These are phyloP conservation scores for Curvularia hawaiiensis DNA, from an alignment of 2,329 filamentous ascomycete species.

Conservation along the genomic window DNA sequence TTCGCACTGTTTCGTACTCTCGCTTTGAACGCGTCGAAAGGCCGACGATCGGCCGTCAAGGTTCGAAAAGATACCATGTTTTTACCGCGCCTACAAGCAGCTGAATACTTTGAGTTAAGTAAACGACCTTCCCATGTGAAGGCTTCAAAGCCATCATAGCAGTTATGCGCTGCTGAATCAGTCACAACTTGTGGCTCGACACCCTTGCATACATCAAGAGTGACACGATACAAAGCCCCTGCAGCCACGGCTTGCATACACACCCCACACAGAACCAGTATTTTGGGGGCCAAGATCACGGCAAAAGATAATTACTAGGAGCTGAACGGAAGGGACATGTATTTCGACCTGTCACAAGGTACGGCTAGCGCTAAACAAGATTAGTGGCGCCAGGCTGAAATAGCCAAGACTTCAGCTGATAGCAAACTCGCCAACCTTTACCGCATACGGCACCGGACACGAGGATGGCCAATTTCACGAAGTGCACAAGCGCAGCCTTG, in stretches of 20 bases:
- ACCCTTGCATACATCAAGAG: not conserved
- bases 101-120: not conserved
- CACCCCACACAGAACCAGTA: not conserved
- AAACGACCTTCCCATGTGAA: not conserved
- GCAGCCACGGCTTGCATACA: not conserved
- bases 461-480: slow-evolving; percentile 7
- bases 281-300: slow-evolving; percentile 13
- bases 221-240: not conserved
- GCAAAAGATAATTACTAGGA: not conserved
- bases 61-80: slow-evolving; percentile 20
- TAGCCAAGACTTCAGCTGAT: slow-evolving; percentile 23
- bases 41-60: slow-evolving; percentile 19
- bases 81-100: not conserved
- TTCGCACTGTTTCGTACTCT: not conserved
- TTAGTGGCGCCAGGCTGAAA: slow-evolving; percentile 33
- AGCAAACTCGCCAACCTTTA: slow-evolving; percentile 1
- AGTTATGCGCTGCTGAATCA: not conserved
- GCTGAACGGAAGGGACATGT: slow-evolving; percentile 3
- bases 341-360: slow-evolving; percentile 4
- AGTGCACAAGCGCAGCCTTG: not conserved
- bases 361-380: slow-evolving; percentile 14
- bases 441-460: slow-evolving; percentile 10
- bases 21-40: slow-evolving; percentile 18
- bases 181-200: not conserved
- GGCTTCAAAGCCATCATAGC: not conserved